Base-by-base conservation (phyloP, 768 basidiomycete species). In the Boletus insuetus region DNA sequence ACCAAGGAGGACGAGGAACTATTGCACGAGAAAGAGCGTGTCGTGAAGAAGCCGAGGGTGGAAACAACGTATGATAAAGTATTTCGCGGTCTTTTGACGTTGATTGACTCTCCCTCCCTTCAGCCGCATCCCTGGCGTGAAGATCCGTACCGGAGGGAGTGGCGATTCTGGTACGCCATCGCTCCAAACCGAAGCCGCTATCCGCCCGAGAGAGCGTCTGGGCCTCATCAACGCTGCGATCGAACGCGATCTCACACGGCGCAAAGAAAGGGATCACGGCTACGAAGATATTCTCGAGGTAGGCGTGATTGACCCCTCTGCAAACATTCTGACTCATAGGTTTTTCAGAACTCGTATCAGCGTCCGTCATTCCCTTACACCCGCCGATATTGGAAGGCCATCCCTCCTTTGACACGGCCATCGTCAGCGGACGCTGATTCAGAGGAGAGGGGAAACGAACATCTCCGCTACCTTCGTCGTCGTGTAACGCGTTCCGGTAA, bases 201-300 rank as follows among this genome's bases (percentile, higher is more conserved):
- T 89, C 16, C 78, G 79, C 4, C 89, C 90, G 0, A 84, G 76
- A 68, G 87, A 91, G 55, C 84, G 91, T 29, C 73, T 79, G 46
- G 75, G 76, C 2, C 72, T 77, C 12, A 86, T 93, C 48, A 64
- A 56, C 22, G 58, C 79, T 75, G 53, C 78, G 77, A 44, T 79
- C 80, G 66, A 80, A 88, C 67, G 89, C 87, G 64, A 76, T 76
- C 43, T 70, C 87, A 65, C 75, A 69, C 75, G 75, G 46, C 85
- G 86, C 68, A 87, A 86, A 66, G 89, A 94, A 46, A 70, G 78
- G 46, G 89, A 94, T 63, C 80, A 85, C 46, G 80, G 84, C 47
- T 96, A 92, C 87, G 94, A 96, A 61, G 94, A 98, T 65, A 76
- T 79, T 49, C 79, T 91, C 59, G 94, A 97, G 71, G 89, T 92